A percentile compares a stretch with the other conserved stretches of the same genome.
phyloP scores from a whole-genome alignment of 2,329 filamentous ascomycete species.

The Trichoderma sp. region DNA sequence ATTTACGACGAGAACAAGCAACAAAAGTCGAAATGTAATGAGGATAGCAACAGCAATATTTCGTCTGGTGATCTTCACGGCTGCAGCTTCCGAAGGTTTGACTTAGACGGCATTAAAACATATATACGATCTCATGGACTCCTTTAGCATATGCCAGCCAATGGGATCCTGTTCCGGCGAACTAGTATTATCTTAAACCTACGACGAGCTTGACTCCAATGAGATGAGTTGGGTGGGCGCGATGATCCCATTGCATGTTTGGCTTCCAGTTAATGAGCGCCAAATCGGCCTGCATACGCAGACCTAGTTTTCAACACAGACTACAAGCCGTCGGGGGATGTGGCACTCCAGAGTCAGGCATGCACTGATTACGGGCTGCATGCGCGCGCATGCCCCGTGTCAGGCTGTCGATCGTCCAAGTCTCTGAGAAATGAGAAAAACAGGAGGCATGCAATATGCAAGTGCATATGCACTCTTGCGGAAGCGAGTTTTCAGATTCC shows the following conservation, averaged over 20 bases:
- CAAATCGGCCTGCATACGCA: slow-evolving; percentile 28
- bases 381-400: slow-evolving; percentile 25
- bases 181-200: slow-evolving; percentile 26
- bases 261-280: neutral
- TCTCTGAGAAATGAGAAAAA: slow-evolving; percentile 6
- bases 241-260: slow-evolving; percentile 19
- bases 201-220: slow-evolving; percentile 1
- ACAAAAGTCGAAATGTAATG: neutral
- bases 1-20: slow-evolving; percentile 27
- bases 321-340: slow-evolving; percentile 7
- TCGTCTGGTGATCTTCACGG: neutral
- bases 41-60: neutral
- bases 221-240: slow-evolving; percentile 21
- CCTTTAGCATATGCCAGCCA: slow-evolving; percentile 44
- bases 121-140: slow-evolving; percentile 43
- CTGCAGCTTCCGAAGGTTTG: slow-evolving; percentile 27
- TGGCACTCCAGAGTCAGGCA: slow-evolving; percentile 1
- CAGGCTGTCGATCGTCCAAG: slow-evolving; percentile 27
- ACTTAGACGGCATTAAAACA: slow-evolving; percentile 42
- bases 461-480: slow-evolving; percentile 18
- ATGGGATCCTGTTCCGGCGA: slow-evolving; percentile 31
- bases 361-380: slow-evolving; percentile 21
- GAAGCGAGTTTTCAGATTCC: slow-evolving; percentile 9
- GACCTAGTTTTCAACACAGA: slow-evolving; percentile 5
- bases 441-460: slow-evolving; percentile 18